Conservation (phyloP, 2,329 filamentous ascomycete genomes). For the Aspergillus sclerotialis region DNA sequence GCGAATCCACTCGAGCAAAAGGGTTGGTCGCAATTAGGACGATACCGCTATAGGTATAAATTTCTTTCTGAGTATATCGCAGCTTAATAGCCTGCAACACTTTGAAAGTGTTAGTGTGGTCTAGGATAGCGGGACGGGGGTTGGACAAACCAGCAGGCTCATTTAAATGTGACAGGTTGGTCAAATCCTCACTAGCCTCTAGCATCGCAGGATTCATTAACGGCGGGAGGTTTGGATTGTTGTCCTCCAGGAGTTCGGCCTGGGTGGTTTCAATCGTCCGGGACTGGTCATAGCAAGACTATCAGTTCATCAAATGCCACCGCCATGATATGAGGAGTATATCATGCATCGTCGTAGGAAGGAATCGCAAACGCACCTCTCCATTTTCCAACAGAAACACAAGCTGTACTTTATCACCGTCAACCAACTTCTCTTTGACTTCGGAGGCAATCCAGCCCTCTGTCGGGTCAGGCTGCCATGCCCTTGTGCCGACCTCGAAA, state of each 20-base stretch:
- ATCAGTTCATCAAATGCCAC: constrained; percentile 5
- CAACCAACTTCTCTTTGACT: constrained; percentile 73
- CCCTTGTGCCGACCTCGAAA: constrained; percentile 93
- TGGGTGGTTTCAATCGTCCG: constrained; percentile 72
- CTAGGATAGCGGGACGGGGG: constrained; percentile 3
- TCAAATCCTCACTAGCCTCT: constrained; percentile 96
- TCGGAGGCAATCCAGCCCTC: constrained; percentile 98
- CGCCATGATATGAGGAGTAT: not conserved
- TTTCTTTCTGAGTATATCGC: constrained; percentile 96
- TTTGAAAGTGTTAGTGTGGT: constrained; percentile 34
- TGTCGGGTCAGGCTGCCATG: constrained; percentile 93
- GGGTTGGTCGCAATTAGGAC: constrained; percentile 98
- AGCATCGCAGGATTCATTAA: constrained; percentile 98
- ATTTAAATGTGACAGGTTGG: constrained; percentile 94
- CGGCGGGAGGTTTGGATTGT: constrained; percentile 73
- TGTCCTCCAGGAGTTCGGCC: constrained; percentile 68
- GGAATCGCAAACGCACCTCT: constrained; percentile 55
- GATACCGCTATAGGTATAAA: constrained; percentile 99
- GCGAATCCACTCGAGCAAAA: constrained; percentile 92
- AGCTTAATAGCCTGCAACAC: constrained; percentile 96
- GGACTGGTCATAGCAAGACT: constrained; percentile 45
- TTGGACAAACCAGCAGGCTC: constrained; percentile 76
- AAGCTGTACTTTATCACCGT: constrained; percentile 80
- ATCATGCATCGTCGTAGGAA: constrained; percentile 1
- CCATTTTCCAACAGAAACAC: constrained; percentile 88